Evolutionary conservation across 768 basidiomycete genomes (phyloP), one percentile per base, ranked within the genome.

Genomic region (Sistotremastrum suecicum): DNA sequence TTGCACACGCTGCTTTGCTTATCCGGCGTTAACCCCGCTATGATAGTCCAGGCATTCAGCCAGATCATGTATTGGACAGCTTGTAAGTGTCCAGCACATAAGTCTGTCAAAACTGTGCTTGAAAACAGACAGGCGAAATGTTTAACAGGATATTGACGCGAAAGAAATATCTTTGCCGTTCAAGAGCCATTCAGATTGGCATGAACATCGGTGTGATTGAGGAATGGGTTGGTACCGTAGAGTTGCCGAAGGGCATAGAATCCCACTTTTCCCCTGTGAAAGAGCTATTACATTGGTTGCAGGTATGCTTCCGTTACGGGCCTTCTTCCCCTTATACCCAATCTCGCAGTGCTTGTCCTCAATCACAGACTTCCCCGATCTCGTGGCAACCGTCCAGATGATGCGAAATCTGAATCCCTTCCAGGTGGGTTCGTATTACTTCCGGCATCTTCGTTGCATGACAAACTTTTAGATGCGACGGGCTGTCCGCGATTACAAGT

Each of bases 31-130:
- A 97, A 97, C 57, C 89, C 95, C 9, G 80, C 75, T 5, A 67
- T 97, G 11, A 80, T 79, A 43, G 79, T 83, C 5, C 95, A 99
- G 60, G 71, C 92, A 42, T 94, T 91, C 80, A 92, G 90, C 1
- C 95, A 99, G 62, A 78, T 95, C n/a, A 82, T 95, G 69, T 97
- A 92, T 59, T 99, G 95, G 95, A 83, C 90, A 45, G 82, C 90
- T 28, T 88, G 90, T 86, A 69, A 69, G 80, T 60, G 59, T 40
- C 9, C 5, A 10, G 28, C 32, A 45, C 44, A 53, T 42, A 45
- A 46, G 39, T 33, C 51, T 50, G 43, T 47, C 49, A 48, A 5
- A 43, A 31, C 44, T 36, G 33, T 2, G 20, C 20, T 20, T 20
- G 20, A 20, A 20, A 20, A 20, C 2, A 9, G n/a, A 20, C 43